Conservation (phyloP, 192 early-diverging fungal genomes). For the Spizellomyces sp. region DNA sequence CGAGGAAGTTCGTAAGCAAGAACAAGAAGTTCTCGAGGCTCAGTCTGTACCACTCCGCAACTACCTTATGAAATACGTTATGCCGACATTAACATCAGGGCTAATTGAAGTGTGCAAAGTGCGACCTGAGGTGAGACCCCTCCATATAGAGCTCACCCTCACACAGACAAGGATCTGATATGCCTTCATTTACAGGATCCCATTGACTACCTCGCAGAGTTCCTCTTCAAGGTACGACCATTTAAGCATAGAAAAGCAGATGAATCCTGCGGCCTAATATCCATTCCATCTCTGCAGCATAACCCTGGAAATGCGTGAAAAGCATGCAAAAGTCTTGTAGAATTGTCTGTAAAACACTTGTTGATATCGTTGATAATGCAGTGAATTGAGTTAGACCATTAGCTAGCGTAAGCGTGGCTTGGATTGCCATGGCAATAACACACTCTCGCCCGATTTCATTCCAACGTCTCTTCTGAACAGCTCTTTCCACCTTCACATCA, state of each 20-base stretch:
- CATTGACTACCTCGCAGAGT: slow-evolving; percentile 63
- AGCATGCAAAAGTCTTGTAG: not conserved
- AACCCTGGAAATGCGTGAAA: slow-evolving; percentile 15
- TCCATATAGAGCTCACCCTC: not conserved
- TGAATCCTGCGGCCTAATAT: too few species aligned
- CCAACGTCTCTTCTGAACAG: too few species aligned
- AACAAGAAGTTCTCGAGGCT: slow-evolving; percentile 64
- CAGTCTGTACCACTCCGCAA: slow-evolving; percentile 63
- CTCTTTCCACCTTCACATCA: too few species aligned
- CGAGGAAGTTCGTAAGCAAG: slow-evolving; percentile 65
- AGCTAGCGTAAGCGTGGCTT: too few species aligned
- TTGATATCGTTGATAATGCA: too few species aligned
- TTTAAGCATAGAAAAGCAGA: too few species aligned
- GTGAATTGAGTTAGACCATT: too few species aligned
- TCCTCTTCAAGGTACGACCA: slow-evolving; percentile 49
- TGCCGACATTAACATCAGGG: slow-evolving; percentile 64
- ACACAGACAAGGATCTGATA: not conserved
- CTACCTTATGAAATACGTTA: slow-evolving; percentile 65
- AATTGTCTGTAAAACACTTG: not conserved
- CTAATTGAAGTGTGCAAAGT: slow-evolving; percentile 64
- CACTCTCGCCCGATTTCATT: too few species aligned
- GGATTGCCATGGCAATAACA: too few species aligned
- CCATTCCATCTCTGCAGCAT: slow-evolving; percentile 1
- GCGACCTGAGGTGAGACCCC: slow-evolving; percentile 52
- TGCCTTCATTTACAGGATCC: slow-evolving; percentile 42